phyloP scores from a whole-genome alignment of 805 yeast species.

The Wickerhamiella alocasiicola region DNA sequence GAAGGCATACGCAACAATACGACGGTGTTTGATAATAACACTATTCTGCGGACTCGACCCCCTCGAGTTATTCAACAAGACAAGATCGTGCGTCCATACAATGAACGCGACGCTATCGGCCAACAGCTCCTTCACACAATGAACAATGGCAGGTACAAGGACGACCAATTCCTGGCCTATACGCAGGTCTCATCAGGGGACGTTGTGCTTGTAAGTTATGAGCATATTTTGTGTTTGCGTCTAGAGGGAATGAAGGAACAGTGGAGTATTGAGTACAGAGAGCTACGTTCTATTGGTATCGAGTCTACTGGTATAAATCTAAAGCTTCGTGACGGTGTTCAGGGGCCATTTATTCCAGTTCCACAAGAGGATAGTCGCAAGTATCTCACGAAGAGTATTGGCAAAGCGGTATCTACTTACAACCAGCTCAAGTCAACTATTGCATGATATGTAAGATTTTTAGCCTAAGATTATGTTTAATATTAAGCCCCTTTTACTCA shows the following conservation, averaged over 20 bases:
- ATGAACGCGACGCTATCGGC: conserved; percentile 81
- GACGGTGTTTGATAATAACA: conserved; percentile 58
- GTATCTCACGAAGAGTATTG: conserved; percentile 59
- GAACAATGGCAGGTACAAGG: conserved; percentile 63
- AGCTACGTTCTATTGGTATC: conserved; percentile 56
- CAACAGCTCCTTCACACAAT: conserved; percentile 80
- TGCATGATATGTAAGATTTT: not conserved
- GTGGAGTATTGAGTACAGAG: conserved; percentile 61
- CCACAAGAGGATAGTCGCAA: conserved; percentile 51
- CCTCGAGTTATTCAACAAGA: conserved; percentile 67
- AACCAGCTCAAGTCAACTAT: conserved; percentile 31
- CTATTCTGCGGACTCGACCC: conserved; percentile 64
- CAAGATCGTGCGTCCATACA: conserved; percentile 60
- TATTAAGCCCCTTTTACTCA: conserved; percentile 8
- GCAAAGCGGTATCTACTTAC: conserved; percentile 67
- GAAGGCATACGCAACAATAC: conserved; percentile 92
- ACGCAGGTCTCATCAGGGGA: conserved; percentile 69
- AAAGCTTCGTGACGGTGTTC: conserved; percentile 41
- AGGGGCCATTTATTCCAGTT: conserved; percentile 70
- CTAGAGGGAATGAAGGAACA: conserved; percentile 46
- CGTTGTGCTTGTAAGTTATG: conserved; percentile 64
- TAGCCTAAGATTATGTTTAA: not conserved
- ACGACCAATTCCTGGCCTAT: conserved; percentile 76
- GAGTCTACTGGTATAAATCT: conserved; percentile 72
- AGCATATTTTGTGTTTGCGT: conserved; percentile 53